A percentile compares a stretch with the other conserved stretches of the same genome.
Conservation (phyloP, 1,139 yeast species). For the Saccharomycopsis crataegensis region DNA sequence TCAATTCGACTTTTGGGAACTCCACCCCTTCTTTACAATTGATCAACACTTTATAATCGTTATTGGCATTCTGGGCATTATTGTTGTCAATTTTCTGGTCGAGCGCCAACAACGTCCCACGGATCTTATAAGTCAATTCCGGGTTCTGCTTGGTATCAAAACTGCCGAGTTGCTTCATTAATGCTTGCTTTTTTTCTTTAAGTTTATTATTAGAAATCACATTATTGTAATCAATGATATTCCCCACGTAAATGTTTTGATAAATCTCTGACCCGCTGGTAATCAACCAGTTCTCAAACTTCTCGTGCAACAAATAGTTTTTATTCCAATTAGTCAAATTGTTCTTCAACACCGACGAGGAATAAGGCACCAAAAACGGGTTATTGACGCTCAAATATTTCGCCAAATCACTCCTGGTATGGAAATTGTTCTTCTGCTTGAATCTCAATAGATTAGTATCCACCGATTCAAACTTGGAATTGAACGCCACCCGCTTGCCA, state of each 20-base stretch:
- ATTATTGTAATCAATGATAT: constrained; percentile 20
- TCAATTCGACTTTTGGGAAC: constrained; percentile 16
- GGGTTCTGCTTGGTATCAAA: neutral
- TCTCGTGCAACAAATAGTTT: constrained; percentile 20
- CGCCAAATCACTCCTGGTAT: constrained; percentile 9
- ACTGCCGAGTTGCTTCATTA: constrained; percentile 1
- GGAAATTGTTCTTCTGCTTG: constrained; percentile 1
- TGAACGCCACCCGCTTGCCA: neutral
- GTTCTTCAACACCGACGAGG: constrained; percentile 16
- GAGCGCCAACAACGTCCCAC: constrained; percentile 8
- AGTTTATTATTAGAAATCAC: constrained; percentile 14
- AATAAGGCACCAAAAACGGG: constrained; percentile 19
- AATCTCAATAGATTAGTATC: constrained; percentile 3
- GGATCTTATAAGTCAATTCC: neutral
- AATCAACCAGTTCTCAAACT: constrained; percentile 20
- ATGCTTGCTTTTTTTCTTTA: constrained; percentile 8
- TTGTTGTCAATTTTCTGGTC: constrained; percentile 13
- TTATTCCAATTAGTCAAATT: constrained; percentile 20
- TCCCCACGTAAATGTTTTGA: constrained; percentile 18
- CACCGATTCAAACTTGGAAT: constrained; percentile 16
- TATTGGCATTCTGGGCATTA: neutral
- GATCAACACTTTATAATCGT: constrained; percentile 15
- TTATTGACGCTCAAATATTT: constrained; percentile 8
- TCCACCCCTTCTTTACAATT: constrained; percentile 20
- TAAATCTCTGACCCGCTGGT: constrained; percentile 18